A percentile compares a stretch with the other conserved stretches of the same genome.
These are phyloP conservation scores for Pseudopithomyces chartarum DNA, from an alignment of 2,329 filamentous ascomycete genomes.

Conservation along the genomic window DNA sequence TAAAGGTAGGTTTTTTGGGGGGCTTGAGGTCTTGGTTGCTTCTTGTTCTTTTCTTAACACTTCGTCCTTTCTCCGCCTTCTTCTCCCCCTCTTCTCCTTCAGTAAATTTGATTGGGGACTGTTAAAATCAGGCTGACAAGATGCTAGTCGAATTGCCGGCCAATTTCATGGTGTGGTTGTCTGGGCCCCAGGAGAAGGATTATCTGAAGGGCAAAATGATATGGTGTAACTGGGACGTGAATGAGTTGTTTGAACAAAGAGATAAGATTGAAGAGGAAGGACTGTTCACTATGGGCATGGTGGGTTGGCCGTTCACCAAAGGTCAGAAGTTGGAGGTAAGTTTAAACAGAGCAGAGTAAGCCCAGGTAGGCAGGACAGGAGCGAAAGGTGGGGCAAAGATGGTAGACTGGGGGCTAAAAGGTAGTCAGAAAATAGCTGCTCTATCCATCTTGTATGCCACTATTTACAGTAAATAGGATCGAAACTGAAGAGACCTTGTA, in stretches of 20 bases:
- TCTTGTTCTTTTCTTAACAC: too few relatives aligned
- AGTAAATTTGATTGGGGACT: too few relatives aligned
- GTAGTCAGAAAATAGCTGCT: too few relatives aligned
- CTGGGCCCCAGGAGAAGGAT: slow-evolving; percentile 2
- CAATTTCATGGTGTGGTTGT: slow-evolving; percentile 15
- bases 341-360: too few relatives aligned
- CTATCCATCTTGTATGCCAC: too few relatives aligned
- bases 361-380: too few relatives aligned
- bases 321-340: neutral
- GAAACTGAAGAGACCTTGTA: too few relatives aligned
- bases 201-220: slow-evolving; percentile 12
- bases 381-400: too few relatives aligned
- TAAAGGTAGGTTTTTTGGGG: slow-evolving; percentile 14
- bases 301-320: slow-evolving; percentile 17
- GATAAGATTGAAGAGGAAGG: slow-evolving; percentile 22
- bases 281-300: slow-evolving; percentile 20
- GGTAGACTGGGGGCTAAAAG: too few relatives aligned
- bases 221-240: slow-evolving; percentile 28
- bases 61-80: too few relatives aligned
- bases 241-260: slow-evolving; percentile 23
- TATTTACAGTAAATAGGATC: too few relatives aligned
- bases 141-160: slow-evolving; percentile 6
- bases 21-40: too few relatives aligned
- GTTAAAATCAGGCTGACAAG: neutral
- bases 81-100: neutral